A percentile compares a stretch with the other conserved stretches of the same genome.
phyloP scores from a whole-genome alignment of 768 basidiomycete species.

The Tephrocybe sp. region DNA sequence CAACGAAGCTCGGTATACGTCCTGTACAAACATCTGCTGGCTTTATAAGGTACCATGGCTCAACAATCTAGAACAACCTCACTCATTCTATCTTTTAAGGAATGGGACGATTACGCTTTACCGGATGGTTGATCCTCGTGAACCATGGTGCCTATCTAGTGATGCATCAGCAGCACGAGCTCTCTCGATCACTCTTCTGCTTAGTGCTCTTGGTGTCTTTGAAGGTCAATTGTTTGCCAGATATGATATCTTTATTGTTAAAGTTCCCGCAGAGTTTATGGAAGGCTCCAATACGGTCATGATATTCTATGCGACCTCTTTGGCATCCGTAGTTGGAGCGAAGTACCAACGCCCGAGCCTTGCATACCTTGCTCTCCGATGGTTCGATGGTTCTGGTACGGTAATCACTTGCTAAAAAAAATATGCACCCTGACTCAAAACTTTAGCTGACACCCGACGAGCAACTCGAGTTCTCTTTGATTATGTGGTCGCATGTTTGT shows the following conservation, averaged over 20 bases:
- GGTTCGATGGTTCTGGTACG: conserved; percentile 77
- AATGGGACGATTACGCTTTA: conserved; percentile 42
- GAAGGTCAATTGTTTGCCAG: conserved; percentile 45
- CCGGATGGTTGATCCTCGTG: conserved; percentile 30
- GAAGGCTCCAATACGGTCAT: conserved; percentile 73
- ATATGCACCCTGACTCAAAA: neutral
- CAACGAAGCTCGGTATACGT: conserved; percentile 50
- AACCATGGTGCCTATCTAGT: conserved; percentile 74
- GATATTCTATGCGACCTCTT: conserved; percentile 76
- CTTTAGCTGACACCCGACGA: conserved; percentile 69
- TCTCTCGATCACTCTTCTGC: conserved; percentile 61
- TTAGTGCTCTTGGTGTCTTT: conserved; percentile 72
- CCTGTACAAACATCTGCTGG: conserved; percentile 43
- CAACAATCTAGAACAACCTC: too few species aligned
- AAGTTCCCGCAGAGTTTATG: conserved; percentile 51
- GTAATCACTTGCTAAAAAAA: neutral
- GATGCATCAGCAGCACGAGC: conserved; percentile 70
- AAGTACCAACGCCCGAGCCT: conserved; percentile 70
- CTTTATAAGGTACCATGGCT: conserved; percentile 54
- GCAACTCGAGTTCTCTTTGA: conserved; percentile 81
- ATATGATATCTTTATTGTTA: conserved; percentile 1
- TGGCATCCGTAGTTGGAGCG: conserved; percentile 60
- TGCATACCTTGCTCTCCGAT: conserved; percentile 67
- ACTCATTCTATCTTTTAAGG: conserved; percentile 33
- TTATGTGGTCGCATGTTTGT: conserved; percentile 62